phyloP scores from a whole-genome alignment of 2,329 filamentous ascomycete species.

The Colletotrichum eremochloae region DNA sequence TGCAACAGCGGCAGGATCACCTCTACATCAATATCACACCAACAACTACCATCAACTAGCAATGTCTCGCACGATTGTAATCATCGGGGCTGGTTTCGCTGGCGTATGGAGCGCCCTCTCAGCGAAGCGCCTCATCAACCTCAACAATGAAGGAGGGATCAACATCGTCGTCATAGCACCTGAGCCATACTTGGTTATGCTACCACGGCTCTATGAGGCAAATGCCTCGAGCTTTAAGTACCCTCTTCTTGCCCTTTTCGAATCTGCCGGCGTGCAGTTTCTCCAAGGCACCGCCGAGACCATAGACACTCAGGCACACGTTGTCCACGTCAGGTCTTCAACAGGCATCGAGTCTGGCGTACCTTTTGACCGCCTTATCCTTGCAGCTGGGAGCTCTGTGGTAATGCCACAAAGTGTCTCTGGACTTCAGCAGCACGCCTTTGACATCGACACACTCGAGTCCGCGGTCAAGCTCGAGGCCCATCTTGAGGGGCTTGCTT shows the following conservation, averaged over 20 bases:
- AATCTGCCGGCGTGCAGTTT: slow-evolving; percentile 47
- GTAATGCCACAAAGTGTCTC: slow-evolving; percentile 46
- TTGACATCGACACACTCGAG: slow-evolving; percentile 51
- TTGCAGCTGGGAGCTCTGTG: slow-evolving; percentile 54
- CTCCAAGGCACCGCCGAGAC: slow-evolving; percentile 45
- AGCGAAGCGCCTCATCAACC: slow-evolving; percentile 50
- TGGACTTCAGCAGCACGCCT: slow-evolving; percentile 51
- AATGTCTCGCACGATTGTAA: slow-evolving; percentile 41
- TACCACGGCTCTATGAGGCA: slow-evolving; percentile 53
- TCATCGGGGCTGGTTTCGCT: slow-evolving; percentile 53
- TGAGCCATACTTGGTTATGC: slow-evolving; percentile 49
- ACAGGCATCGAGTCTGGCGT: slow-evolving; percentile 40
- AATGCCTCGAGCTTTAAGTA: slow-evolving; percentile 46
- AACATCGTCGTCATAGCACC: slow-evolving; percentile 52
- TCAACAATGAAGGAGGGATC: slow-evolving; percentile 43
- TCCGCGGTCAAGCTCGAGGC: slow-evolving; percentile 47
- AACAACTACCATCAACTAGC: neutral
- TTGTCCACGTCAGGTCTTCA: slow-evolving; percentile 33
- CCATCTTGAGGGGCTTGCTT: slow-evolving; percentile 49
- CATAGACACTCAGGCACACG: slow-evolving; percentile 44
- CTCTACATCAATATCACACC: too few species aligned
- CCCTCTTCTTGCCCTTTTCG: slow-evolving; percentile 46
- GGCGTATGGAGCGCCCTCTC: slow-evolving; percentile 54
- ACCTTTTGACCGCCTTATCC: slow-evolving; percentile 51
- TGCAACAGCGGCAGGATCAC: neutral